A percentile compares a stretch with the other conserved stretches of the same genome.
These are phyloP conservation scores for Clathrospora elynae DNA, from an alignment of 2,329 filamentous ascomycete species.

Conservation along the genomic window DNA sequence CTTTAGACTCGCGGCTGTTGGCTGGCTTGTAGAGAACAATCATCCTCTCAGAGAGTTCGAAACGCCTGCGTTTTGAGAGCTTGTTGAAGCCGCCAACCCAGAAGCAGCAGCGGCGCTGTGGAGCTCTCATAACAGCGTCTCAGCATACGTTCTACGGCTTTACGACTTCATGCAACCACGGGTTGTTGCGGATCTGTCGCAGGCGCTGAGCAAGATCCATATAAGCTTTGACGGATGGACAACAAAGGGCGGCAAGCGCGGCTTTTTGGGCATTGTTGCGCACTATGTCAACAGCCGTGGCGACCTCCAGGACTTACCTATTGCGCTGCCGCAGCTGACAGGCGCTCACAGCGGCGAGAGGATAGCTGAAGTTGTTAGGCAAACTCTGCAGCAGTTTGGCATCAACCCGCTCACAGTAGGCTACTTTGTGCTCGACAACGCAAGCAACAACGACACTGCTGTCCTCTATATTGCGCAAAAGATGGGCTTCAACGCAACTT, in stretches of 20 bases:
- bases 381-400: conserved; percentile 4
- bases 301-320: conserved; percentile 6
- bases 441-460: conserved; percentile 4
- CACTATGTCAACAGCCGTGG: conserved; percentile 7
- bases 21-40: conserved; percentile 6
- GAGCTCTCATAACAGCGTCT: not conserved
- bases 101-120: conserved; percentile 6
- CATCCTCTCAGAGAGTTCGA: conserved; percentile 4
- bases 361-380: conserved; percentile 5
- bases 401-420: conserved; percentile 2
- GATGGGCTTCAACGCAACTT: conserved; percentile 1
- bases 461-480: not conserved
- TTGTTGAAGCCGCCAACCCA: conserved; percentile 1
- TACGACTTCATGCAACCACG: conserved; percentile 1
- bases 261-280: conserved; percentile 5
- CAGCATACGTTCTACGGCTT: not conserved
- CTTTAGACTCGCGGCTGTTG: conserved; percentile 1
- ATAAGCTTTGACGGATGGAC: too few species aligned
- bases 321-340: conserved; percentile 8
- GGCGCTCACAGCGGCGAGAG: conserved; percentile 9
- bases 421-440: too few species aligned
- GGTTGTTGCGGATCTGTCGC: conserved; percentile 2
- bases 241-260: conserved; percentile 7
- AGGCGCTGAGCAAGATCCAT: too few species aligned
- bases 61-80: conserved; percentile 1